phyloP scores from a whole-genome alignment of 495 filamentous ascomycete species.

The Chlorociboria aeruginascens region DNA sequence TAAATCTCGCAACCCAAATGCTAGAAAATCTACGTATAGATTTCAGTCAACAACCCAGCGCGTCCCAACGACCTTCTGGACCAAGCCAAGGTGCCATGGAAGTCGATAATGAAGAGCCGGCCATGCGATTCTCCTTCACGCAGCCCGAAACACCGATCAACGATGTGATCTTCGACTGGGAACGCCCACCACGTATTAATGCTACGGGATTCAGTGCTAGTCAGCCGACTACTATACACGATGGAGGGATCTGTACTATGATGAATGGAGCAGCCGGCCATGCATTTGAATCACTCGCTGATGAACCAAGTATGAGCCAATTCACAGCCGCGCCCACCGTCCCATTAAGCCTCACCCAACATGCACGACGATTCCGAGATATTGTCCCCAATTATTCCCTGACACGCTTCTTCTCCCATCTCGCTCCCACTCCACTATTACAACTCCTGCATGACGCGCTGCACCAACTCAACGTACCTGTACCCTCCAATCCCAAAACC shows the following conservation, averaged over 20 bases:
- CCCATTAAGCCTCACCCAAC: slow-evolving; percentile 71
- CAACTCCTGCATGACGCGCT: slow-evolving; percentile 70
- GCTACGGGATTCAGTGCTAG: slow-evolving; percentile 24
- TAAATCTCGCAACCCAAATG: slow-evolving; percentile 83
- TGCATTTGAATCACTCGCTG: slow-evolving; percentile 50
- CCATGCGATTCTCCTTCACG: slow-evolving; percentile 46
- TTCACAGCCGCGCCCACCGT: slow-evolving; percentile 77
- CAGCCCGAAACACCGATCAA: slow-evolving; percentile 55
- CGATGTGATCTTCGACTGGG: slow-evolving; percentile 41
- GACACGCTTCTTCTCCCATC: slow-evolving; percentile 82
- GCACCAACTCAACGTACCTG: slow-evolving; percentile 70
- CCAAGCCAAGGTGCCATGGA: slow-evolving; percentile 39
- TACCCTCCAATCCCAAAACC: slow-evolving; percentile 33
- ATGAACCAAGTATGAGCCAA: slow-evolving; percentile 87
- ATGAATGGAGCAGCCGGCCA: slow-evolving; percentile 6
- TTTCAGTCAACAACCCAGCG: slow-evolving; percentile 56
- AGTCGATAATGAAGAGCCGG: slow-evolving; percentile 29
- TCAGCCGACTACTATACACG: slow-evolving; percentile 26
- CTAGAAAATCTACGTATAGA: slow-evolving; percentile 88
- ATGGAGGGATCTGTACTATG: slow-evolving; percentile 9
- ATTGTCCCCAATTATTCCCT: slow-evolving; percentile 70
- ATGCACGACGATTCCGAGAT: slow-evolving; percentile 76
- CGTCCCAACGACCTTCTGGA: slow-evolving; percentile 27
- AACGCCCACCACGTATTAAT: slow-evolving; percentile 26
- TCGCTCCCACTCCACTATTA: slow-evolving; percentile 65